Evolutionary conservation across 176 grass and related monocot genomes (phyloP), one percentile per base, ranked within the genome.

Genomic region (Zea luxurians): DNA sequence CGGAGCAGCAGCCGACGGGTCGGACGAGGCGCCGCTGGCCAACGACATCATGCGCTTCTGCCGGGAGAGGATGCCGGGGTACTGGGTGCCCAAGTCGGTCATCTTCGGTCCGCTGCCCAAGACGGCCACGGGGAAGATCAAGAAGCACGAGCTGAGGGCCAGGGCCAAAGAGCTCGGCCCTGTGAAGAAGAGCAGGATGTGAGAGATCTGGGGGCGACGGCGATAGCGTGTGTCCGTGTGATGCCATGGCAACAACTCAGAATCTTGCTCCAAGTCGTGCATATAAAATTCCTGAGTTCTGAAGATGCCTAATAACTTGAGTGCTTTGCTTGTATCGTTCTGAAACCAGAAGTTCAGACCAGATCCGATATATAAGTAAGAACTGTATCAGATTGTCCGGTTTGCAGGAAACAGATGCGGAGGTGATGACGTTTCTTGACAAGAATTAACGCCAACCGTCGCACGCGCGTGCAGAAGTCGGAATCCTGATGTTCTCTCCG

Each of bases 101-200:
- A 12, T 99, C 62, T 99, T 99, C 9, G 92, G 92, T 17, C 88
- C 83, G 37, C 61, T 99, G 66, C 96, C 96, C 0, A 95, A 99
- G 89, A 99, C 96, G 6, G 92, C 90, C 6, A 95, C 90, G 0
- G 96, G 90, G 45, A 99, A 93, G 86, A 83, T 99, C 38, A 95
- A 80, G 88, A 99, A 99, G 81, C 78, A 99, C 40, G 90, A 99
- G 71, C 75, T 95, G 70, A 90, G 92, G 66, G 58, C 70, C 10
- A 95, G 89, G 78, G 88, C 85, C 61, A 95, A 95, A 88, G 88
- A 89, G 44, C 78, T 99, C 47, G 96, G 92, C 41, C 88, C 96
- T 21, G 64, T 95, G 58, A 92, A 78, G 79, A 93, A 93, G 85
- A 99, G 96, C 74, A 82, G 90, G 68, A 74, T 97, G 80, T 97